Evolutionary conservation across 495 filamentous ascomycete genomes (phyloP).

Genomic region (Annulohypoxylon moriforme): DNA sequence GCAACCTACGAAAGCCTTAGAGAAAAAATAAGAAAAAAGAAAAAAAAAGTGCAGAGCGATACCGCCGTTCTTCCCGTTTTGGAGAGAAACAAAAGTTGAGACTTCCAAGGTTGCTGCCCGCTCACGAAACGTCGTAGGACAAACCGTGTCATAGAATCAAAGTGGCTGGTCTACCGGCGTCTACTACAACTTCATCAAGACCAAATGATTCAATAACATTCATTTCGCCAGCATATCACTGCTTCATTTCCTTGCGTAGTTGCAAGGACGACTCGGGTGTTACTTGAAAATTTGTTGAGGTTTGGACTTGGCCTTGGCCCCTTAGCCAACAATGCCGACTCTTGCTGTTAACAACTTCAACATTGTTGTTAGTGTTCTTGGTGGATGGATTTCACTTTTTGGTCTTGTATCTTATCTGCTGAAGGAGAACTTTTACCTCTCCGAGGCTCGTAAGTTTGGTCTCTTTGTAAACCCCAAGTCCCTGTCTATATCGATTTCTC

Average conservation of each 20-base stretch:
- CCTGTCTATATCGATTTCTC: not conserved
- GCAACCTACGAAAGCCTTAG: not conserved
- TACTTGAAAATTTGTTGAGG: conserved; percentile 40
- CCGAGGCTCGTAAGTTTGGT: conserved; percentile 78
- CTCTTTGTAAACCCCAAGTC: not conserved
- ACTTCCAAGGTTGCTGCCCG: too few species aligned
- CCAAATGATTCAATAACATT: conserved; percentile 65
- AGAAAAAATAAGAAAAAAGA: not conserved
- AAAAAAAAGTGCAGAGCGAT: conserved; percentile 1
- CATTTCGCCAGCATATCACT: conserved; percentile 43
- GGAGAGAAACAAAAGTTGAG: too few species aligned
- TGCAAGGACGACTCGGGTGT: conserved; percentile 54
- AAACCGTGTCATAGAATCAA: conserved; percentile 21
- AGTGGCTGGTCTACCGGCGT: conserved; percentile 34
- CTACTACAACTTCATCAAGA: conserved; percentile 9
- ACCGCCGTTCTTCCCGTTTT: too few species aligned
- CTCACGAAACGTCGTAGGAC: not conserved
- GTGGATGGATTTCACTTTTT: conserved; percentile 89
- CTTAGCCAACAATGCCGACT: conserved; percentile 73
- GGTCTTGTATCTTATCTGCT: conserved; percentile 88
- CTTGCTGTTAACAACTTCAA: conserved; percentile 87
- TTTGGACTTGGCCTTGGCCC: not conserved
- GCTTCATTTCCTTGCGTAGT: conserved; percentile 42
- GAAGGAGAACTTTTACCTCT: conserved; percentile 92
- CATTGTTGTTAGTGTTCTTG: conserved; percentile 82